Conservation (phyloP, 176 grass and related monocot species). For the Phoenix dactylifera region DNA sequence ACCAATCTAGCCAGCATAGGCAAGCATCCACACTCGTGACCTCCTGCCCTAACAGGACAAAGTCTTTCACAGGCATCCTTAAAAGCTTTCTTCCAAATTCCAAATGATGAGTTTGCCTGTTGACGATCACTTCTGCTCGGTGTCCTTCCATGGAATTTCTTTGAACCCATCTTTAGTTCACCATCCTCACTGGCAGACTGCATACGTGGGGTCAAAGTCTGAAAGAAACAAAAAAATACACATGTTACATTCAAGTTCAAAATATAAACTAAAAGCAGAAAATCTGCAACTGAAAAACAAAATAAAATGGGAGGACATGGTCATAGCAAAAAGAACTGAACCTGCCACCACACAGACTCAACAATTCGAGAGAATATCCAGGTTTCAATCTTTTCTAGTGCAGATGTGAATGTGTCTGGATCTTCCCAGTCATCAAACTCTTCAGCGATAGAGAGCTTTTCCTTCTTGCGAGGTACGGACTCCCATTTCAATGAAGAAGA, state of each 20-base stretch:
- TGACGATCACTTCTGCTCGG: conserved; percentile 41
- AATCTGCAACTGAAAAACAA: not conserved
- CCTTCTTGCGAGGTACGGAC: conserved; percentile 75
- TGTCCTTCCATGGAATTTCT: conserved; percentile 58
- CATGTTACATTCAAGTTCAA: not conserved
- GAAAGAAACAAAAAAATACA: conserved; percentile 16
- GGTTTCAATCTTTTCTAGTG: conserved; percentile 79
- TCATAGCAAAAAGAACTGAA: conserved; percentile 4
- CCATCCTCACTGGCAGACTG: conserved; percentile 42
- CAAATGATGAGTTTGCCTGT: conserved; percentile 60
- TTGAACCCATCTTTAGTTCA: conserved; percentile 33
- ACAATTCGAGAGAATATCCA: conserved; percentile 89
- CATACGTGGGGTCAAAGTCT: conserved; percentile 89
- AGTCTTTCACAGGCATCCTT: conserved; percentile 78
- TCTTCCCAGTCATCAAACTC: conserved; percentile 80
- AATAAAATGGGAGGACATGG: not conserved
- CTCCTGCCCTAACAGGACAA: conserved; percentile 67
- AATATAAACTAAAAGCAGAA: not conserved
- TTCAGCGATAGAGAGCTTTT: conserved; percentile 61
- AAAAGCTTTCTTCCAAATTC: conserved; percentile 94
- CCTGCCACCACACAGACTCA: conserved; percentile 99
- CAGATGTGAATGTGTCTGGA: conserved; percentile 64
- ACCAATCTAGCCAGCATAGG: conserved; percentile 69
- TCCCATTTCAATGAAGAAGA: conserved; percentile 71
- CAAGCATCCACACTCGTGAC: conserved; percentile 93